Evolutionary conservation across 1,284 basidiomycete genomes (phyloP).

Genomic region (Ceraceosorus guamensis): DNA sequence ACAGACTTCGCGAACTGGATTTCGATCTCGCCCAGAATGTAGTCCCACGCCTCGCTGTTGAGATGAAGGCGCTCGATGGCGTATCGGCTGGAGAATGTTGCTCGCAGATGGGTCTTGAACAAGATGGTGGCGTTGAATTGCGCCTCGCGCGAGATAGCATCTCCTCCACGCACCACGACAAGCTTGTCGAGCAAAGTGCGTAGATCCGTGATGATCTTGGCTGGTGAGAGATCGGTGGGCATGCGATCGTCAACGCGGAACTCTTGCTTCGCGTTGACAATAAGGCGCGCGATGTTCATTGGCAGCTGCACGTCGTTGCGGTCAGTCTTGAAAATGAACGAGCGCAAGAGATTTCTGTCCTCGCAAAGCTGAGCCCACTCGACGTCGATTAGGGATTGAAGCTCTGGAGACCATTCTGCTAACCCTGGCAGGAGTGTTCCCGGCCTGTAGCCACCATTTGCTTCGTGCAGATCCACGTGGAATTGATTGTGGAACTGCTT

Average conservation of each 20-base stretch:
- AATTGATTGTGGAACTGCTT: slow-evolving; percentile 82
- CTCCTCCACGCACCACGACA: slow-evolving; percentile 67
- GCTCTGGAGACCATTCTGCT: slow-evolving; percentile 71
- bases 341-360: slow-evolving; percentile 70
- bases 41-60: slow-evolving; percentile 74
- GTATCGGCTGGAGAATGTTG: slow-evolving; percentile 44
- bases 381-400: slow-evolving; percentile 83
- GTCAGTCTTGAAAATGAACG: slow-evolving; percentile 68
- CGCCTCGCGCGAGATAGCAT: slow-evolving; percentile 63
- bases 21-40: slow-evolving; percentile 94
- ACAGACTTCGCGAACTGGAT: slow-evolving; percentile 64
- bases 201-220: slow-evolving; percentile 75
- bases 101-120: slow-evolving; percentile 65
- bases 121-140: slow-evolving; percentile 84
- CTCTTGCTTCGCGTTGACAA: slow-evolving; percentile 91
- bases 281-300: slow-evolving; percentile 77
- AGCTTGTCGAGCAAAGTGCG: slow-evolving; percentile 33
- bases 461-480: slow-evolving; percentile 71
- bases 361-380: slow-evolving; percentile 71
- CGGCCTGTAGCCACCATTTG: slow-evolving; percentile 46
- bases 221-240: slow-evolving; percentile 82
- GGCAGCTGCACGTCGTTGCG: slow-evolving; percentile 60
- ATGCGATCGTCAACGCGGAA: slow-evolving; percentile 94
- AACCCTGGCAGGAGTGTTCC: slow-evolving; percentile 89
- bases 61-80: slow-evolving; percentile 45